Base-by-base conservation (phyloP, 495 filamentous ascomycete species). In the Chaetomium cochliodes region DNA sequence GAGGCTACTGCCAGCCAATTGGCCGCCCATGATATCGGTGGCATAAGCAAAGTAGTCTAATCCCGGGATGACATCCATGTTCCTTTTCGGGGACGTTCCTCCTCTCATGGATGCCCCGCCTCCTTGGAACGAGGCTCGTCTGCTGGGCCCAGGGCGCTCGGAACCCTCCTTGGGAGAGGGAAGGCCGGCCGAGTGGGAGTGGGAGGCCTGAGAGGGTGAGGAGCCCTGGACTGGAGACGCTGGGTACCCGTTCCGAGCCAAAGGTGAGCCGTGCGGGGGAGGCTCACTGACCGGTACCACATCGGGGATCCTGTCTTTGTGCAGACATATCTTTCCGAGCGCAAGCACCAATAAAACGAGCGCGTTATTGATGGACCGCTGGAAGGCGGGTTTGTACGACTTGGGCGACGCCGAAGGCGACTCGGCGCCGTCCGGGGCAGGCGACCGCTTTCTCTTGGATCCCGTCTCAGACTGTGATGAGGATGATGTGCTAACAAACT, bases 41-140 rank as follows among this genome's bases (percentile, higher is more conserved):
- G 92, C 94, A 66, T 90, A 86, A 16, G 88, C 89, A 76, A 92
- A 97, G 71, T 96, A 96, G 20, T 91, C 88, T 62, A 97, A 77
- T 0, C 94, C 94, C 1, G 94, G 93, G 64, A 98, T 89, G 8
- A 88, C 82, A 70, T 97, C 92, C n/a, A 93, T 74, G 71, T 98
- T 97, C 59, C 85, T 81, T 52, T 73, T 79, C 25, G 77, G 65
- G 6, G 75, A 72, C 22, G 69, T 62, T 1, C 53, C 66, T 11
- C 64, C 22, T 59, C 70, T 71, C 3, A 69, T 55, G 1, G 72
- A 65, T n/a, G 63, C 47, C 2, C 65, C 66, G 6, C 67, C 72
- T 13, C 79, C 77, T 46, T 81, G 79, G 5, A 82, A 72, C 2
- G 80, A 83, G 9, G 76, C 59, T 30, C 80, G 71, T 53, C 80